A percentile compares a stretch with the other conserved stretches of the same genome.
Evolutionary conservation across 306 rosid species (phyloP).

Genomic region (Biancaea sappan): DNA sequence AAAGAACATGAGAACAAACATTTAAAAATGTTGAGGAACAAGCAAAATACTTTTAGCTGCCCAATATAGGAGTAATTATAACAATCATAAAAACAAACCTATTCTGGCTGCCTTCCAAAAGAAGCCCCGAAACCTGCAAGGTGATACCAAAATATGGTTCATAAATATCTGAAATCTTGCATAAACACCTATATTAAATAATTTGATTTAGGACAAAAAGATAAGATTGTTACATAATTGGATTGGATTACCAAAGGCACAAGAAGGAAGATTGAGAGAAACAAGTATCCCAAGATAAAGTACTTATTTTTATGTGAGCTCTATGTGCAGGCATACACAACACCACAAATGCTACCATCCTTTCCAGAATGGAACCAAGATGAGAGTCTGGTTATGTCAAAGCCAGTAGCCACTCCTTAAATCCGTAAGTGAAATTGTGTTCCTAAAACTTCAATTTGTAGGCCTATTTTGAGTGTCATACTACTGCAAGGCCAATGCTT

Average conservation of each 20-base stretch:
- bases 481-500: background rate
- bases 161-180: background rate
- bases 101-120: conserved; percentile 80
- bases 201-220: background rate
- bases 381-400: background rate
- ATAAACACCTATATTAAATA: background rate
- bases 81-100: conserved; percentile 40
- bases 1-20: background rate
- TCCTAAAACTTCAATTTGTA: background rate
- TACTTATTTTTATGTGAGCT: background rate
- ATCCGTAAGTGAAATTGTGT: background rate
- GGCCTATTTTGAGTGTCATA: background rate
- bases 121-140: conserved; percentile 64
- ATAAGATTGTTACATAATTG: background rate
- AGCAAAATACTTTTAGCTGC: background rate
- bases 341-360: background rate
- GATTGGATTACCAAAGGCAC: background rate
- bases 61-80: background rate
- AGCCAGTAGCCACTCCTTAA: background rate
- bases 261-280: background rate
- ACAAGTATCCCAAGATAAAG: background rate
- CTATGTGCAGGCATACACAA: background rate
- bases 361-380: background rate
- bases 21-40: background rate
- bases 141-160: conserved; percentile 2